phyloP scores from a whole-genome alignment of 1,284 basidiomycete species.

The Neonothopanus nambi region DNA sequence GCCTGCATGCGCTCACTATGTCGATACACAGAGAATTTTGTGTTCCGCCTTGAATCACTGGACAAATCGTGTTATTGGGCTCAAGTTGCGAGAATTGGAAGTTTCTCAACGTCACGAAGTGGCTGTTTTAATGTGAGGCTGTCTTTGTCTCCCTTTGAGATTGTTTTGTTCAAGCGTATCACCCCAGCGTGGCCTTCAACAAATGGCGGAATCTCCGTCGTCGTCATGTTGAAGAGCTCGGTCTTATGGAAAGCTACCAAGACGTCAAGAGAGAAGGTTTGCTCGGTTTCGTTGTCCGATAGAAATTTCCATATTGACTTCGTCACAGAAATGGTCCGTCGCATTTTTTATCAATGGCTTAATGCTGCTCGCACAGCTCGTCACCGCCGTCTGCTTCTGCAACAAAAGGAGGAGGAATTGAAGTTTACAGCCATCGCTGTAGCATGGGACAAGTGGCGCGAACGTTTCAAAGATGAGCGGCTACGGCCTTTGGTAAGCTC shows the following conservation, averaged over 20 bases:
- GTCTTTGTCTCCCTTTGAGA: slow-evolving; percentile 10
- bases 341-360: slow-evolving; percentile 73
- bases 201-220: slow-evolving; percentile 67
- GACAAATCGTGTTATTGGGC: slow-evolving; percentile 70
- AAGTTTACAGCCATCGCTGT: slow-evolving; percentile 46
- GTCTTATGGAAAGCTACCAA: slow-evolving; percentile 79
- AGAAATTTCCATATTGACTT: slow-evolving; percentile 9
- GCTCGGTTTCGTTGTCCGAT: slow-evolving; percentile 9
- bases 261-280: slow-evolving; percentile 75
- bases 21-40: slow-evolving; percentile 50
- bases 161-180: too few species aligned
- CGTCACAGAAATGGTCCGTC: slow-evolving; percentile 59
- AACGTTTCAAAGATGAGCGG: slow-evolving; percentile 60
- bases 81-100: slow-evolving; percentile 71
- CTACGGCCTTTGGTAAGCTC: slow-evolving; percentile 62
- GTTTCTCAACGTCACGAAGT: slow-evolving; percentile 51
- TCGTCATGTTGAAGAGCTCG: slow-evolving; percentile 67
- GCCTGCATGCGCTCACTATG: not conserved
- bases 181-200: slow-evolving; percentile 50
- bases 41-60: slow-evolving; percentile 50
- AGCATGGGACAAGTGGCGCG: slow-evolving; percentile 78
- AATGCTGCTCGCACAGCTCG: slow-evolving; percentile 54
- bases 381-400: slow-evolving; percentile 56
- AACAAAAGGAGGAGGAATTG: slow-evolving; percentile 64
- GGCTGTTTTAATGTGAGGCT: slow-evolving; percentile 46